Conservation (phyloP, 2,329 filamentous ascomycete species). For the Sporothrix protearum region DNA sequence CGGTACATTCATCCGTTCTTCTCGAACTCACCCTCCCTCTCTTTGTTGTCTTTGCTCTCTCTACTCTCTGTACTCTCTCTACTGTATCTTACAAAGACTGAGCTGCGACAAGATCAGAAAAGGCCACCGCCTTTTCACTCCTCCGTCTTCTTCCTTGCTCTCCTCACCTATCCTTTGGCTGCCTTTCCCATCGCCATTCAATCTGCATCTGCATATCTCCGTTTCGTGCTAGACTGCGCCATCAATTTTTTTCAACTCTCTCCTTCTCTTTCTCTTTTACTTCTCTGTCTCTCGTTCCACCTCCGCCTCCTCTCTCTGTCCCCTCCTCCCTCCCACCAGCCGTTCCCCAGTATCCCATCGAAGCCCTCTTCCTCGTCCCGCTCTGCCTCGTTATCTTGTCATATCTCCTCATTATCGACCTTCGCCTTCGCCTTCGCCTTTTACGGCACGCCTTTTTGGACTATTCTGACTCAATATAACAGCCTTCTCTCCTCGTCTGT, state of each 20-base stretch:
- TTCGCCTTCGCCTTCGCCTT: neutral
- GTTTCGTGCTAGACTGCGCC: constrained; percentile 4
- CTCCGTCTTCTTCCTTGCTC: neutral
- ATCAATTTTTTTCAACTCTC: neutral
- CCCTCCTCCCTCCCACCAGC: neutral
- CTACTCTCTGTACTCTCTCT: neutral
- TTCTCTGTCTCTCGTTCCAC: neutral
- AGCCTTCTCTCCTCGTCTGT: constrained; percentile 3
- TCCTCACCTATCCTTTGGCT: constrained; percentile 14
- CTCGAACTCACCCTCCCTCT: constrained; percentile 27
- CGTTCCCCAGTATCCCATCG: neutral
- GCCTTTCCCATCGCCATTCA: neutral
- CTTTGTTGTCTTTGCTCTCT: neutral
- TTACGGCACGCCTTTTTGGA: neutral
- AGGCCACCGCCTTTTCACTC: constrained; percentile 20
- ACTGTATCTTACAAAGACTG: neutral
- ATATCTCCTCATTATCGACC: neutral
- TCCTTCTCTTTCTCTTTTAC: neutral
- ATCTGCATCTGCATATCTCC: constrained; percentile 7
- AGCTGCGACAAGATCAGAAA: constrained; percentile 2
- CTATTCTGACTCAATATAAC: constrained; percentile 13
- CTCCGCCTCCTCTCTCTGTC: neutral
- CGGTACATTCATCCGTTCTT: constrained; percentile 34
- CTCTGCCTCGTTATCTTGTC: constrained; percentile 9
- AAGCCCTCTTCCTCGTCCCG: neutral